Percentiles rank a stretch among this genome's conserved stretches.
phyloP scores from a whole-genome alignment of 2,329 filamentous ascomycete species.

The Aspergillus jensenii region DNA sequence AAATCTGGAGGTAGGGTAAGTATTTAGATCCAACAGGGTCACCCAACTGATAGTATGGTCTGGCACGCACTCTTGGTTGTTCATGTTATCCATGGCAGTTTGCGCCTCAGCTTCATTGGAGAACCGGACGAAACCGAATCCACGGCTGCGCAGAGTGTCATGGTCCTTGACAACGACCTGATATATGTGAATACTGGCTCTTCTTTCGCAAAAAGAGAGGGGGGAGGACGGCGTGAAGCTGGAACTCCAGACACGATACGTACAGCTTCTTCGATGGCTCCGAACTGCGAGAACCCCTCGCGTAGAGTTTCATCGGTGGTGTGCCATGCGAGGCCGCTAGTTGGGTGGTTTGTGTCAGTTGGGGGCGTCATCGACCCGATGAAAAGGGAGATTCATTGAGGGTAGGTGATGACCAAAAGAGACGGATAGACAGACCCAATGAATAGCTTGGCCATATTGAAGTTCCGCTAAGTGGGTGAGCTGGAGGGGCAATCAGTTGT shows the following conservation, averaged over 20 bases:
- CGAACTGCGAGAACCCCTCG: slow-evolving; percentile 90
- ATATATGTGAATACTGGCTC: slow-evolving; percentile 15
- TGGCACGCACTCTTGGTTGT: slow-evolving; percentile 66
- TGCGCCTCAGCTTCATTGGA: slow-evolving; percentile 47
- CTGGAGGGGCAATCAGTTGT: not conserved
- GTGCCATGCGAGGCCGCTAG: slow-evolving; percentile 95
- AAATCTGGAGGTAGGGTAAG: slow-evolving; percentile 59
- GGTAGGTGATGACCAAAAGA: slow-evolving; percentile 11
- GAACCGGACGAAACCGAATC: slow-evolving; percentile 96
- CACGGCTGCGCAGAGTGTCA: slow-evolving; percentile 92
- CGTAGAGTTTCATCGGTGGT: slow-evolving; percentile 86
- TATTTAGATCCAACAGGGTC: not conserved
- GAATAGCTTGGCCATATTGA: slow-evolving; percentile 85
- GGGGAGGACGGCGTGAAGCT: slow-evolving; percentile 7
- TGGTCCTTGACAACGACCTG: slow-evolving; percentile 98
- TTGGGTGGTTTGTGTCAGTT: slow-evolving; percentile 11
- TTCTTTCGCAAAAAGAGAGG: not conserved
- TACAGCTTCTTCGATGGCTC: slow-evolving; percentile 91
- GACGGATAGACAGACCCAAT: slow-evolving; percentile 17
- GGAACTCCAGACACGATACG: slow-evolving; percentile 42
- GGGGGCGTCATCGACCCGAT: slow-evolving; percentile 3
- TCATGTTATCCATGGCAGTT: slow-evolving; percentile 44
- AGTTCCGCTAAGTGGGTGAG: not conserved
- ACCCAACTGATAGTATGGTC: not conserved
- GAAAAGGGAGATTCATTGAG: slow-evolving; percentile 19